These are phyloP conservation scores for Fusarium avenaceum DNA, from an alignment of 2,329 filamentous ascomycete genomes.

Conservation along the genomic window DNA sequence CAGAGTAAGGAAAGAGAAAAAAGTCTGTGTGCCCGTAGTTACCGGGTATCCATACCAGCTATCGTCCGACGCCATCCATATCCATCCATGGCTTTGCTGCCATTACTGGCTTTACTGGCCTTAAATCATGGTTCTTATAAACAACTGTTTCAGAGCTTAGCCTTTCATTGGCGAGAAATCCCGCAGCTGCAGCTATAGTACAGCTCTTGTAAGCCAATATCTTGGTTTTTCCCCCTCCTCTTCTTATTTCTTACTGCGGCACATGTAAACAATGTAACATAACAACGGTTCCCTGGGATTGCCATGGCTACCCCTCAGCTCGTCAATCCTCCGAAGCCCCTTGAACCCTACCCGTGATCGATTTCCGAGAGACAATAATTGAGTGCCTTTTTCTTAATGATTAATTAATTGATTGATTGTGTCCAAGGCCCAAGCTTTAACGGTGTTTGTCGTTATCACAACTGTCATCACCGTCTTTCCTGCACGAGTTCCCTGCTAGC, in stretches of 20 bases:
- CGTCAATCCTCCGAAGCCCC: constrained; percentile 11
- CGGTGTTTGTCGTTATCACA: neutral
- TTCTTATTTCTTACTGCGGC: constrained; percentile 23
- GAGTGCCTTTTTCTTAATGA: constrained; percentile 8
- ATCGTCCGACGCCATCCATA: neutral
- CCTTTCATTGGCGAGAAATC: constrained; percentile 28
- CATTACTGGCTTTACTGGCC: neutral
- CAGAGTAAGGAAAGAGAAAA: neutral
- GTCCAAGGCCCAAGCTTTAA: constrained; percentile 19
- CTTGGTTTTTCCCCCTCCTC: constrained; percentile 14
- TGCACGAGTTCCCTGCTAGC: constrained; percentile 14
- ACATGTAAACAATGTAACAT: constrained; percentile 40
- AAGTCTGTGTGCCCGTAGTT: constrained; percentile 24
- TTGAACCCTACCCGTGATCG: constrained; percentile 8
- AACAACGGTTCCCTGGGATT: constrained; percentile 32
- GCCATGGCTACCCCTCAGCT: constrained; percentile 28
- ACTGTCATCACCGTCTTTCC: constrained; percentile 17
- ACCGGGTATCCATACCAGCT: constrained; percentile 32
- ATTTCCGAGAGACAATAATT: constrained; percentile 11
- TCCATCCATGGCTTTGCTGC: too few species aligned
- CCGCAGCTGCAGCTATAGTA: constrained; percentile 16
- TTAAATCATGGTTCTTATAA: constrained; percentile 32
- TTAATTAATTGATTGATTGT: neutral
- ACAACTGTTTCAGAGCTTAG: constrained; percentile 24
- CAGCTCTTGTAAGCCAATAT: constrained; percentile 10